Base-by-base conservation (phyloP, 768 basidiomycete species). In the Naganishia vaughanmartiniae region DNA sequence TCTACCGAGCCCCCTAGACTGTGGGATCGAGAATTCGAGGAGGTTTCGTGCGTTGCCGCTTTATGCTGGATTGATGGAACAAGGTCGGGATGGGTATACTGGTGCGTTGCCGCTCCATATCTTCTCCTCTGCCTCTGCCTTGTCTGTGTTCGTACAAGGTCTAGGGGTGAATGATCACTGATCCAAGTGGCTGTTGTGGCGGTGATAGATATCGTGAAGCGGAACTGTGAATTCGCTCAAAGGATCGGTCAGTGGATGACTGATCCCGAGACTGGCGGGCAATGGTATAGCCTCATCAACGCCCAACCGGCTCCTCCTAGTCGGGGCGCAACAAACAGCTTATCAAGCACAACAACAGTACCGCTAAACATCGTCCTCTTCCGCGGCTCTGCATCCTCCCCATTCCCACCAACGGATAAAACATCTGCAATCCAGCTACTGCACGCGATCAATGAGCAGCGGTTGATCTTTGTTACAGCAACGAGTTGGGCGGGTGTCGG, bases 41-140 rank as follows among this genome's bases (percentile, higher is more conserved):
- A 75, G 84, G 14, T 84, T 84, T 74, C 76, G 83, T 11, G 83
- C 82, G 0, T 74, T 85, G 17, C 83, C 83, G 0, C 58, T 85
- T 15, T 81, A 81, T 70, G 80, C 82, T 3, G 78, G 81, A 26
- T 75, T 85, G 21, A 51, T 84, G 33, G 77, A 77, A 33, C 75
- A 82, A 17, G 84, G 84, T 14, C 73, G 73, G 53, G 71, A 79
- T 12, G 84, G 84, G 2, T 84, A 84, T 74, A 31, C 67, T 54
- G 76, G 78, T 79, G 65, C 57, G 68, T 69, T 42, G 9, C 2
- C 2, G 7, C 42, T 15, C 15, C 14, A 2, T 42, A 7, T 42
- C 42, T 42, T 42, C 42, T 15, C 14, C 14, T 42, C 42, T 42
- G 34, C 34, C 12, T 12, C 34, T 12, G 36, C 36, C 5, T 12